Base-by-base conservation (phyloP, 2,329 filamentous ascomycete species). In the Calonectria crousiana region DNA sequence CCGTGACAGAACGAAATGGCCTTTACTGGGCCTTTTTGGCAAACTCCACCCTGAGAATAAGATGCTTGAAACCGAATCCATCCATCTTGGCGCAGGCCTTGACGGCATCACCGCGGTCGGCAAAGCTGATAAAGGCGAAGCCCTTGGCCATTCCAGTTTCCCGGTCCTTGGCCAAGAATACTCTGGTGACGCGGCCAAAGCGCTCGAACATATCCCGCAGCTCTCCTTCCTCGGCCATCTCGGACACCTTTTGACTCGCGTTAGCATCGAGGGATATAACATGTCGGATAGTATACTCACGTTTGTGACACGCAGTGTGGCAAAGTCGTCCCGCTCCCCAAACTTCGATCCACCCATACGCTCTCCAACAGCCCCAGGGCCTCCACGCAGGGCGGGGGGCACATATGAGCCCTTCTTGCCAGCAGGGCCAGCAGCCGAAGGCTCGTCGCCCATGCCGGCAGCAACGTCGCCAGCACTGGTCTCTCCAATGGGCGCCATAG, bases 51-150 rank as follows among this genome's bases (percentile, higher is more conserved):
- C 94, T 91, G 82, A 97, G 87, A 85, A 97, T 97, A 82, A 97
- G 89, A 88, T 97, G 95, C 86, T 94, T 94, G 89, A 95, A 96
- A 87, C 95, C 95, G 81, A 90, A 98, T 82, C 97, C 97, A 87
- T 99, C 97, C 95, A 99, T 96, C 91, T 98, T 98, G 88, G 94
- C 93, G 88, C 95, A 98, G 51, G 97, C 97, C 88, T 94, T 95
- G 81, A 95, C 94, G 79, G 97, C 97, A 86, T 99, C 97, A 79
- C 90, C 87, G 80, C 97, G 90, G 85, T 99, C 97, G 74, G 94
- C 95, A 84, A 97, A 99, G 86, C 95, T 98, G 90, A 99, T 98
- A 86, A 99, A 99, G 32, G 97, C 97, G 85, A 99, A 99, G 76
- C 97, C 97, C 92, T 99, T 99, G 81, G 97, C 97, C 85, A 96